These are phyloP conservation scores for Pseudovirgaria hyperparasitica DNA, from an alignment of 2,329 filamentous ascomycete species.

Conservation along the genomic window DNA sequence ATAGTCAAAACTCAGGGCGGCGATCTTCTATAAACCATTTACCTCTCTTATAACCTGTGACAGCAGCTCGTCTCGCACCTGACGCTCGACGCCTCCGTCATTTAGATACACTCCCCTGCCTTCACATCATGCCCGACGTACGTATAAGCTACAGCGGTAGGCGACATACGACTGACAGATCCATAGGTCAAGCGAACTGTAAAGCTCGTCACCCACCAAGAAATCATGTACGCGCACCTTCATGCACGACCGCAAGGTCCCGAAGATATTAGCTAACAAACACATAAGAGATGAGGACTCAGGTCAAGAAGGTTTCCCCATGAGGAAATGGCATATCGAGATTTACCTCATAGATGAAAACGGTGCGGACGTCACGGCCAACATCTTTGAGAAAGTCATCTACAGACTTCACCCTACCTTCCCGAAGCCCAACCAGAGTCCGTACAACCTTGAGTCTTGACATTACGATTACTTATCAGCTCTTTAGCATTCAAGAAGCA, in stretches of 20 bases:
- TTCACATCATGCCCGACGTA: constrained; percentile 24
- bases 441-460: constrained; percentile 21
- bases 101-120: too few species aligned
- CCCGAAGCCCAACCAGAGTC: constrained; percentile 74
- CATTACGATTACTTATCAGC: constrained; percentile 1
- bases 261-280: too few species aligned
- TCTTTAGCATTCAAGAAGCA: constrained; percentile 61
- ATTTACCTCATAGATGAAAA: constrained; percentile 75
- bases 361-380: constrained; percentile 71
- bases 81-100: too few species aligned
- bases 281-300: constrained; percentile 58
- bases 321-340: constrained; percentile 84
- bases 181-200: constrained; percentile 77
- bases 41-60: too few species aligned
- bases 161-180: too few species aligned
- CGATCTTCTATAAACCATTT: too few species aligned
- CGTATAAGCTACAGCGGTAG: constrained; percentile 9
- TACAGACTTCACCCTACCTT: constrained; percentile 95
- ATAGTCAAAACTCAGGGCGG: too few species aligned
- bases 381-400: constrained; percentile 78
- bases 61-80: too few species aligned
- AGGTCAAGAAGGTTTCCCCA: constrained; percentile 75
- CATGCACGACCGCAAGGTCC: too few species aligned
- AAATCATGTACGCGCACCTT: constrained; percentile 61
- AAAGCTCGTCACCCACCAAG: constrained; percentile 87